A percentile compares a stretch with the other conserved stretches of the same genome.
phyloP scores from a whole-genome alignment of 805 yeast genomes.

The Monosporozyma yasuniensis region DNA sequence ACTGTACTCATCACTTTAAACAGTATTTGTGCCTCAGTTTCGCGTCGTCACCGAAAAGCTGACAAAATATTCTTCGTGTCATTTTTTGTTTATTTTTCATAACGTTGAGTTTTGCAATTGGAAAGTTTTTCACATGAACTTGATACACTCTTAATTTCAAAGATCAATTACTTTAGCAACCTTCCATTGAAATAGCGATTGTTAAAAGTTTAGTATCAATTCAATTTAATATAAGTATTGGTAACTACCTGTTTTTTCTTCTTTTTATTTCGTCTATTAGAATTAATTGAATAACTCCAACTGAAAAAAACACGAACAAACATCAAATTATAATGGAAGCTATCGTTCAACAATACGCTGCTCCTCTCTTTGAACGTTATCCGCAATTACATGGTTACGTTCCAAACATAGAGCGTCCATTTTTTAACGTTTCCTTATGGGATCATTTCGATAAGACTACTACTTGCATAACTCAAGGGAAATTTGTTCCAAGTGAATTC shows the following conservation, averaged over 20 bases:
- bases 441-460: slow-evolving; percentile 20
- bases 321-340: slow-evolving; percentile 9
- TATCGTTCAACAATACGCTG: slow-evolving; percentile 11
- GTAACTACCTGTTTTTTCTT: not conserved
- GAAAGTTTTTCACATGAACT: slow-evolving; percentile 1
- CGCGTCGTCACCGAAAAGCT: not conserved
- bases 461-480: slow-evolving; percentile 17
- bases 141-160: not conserved
- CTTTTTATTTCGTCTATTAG: not conserved
- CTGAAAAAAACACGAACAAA: not conserved
- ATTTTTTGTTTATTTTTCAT: not conserved
- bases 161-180: not conserved
- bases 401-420: slow-evolving; percentile 30
- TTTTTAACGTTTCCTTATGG: slow-evolving; percentile 30
- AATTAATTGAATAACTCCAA: not conserved
- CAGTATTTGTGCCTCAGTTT: not conserved
- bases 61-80: not conserved
- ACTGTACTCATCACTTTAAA: not conserved
- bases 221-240: not conserved
- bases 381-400: slow-evolving; percentile 14
- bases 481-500: slow-evolving; percentile 39
- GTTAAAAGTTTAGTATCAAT: not conserved
- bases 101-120: not conserved
- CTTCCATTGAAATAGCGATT: not conserved
- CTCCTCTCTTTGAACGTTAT: slow-evolving; percentile 16